Percentiles rank a stretch among this genome's conserved stretches.
phyloP scores from a whole-genome alignment of 495 filamentous ascomycete species.

The Barbatosphaeria neglecta region DNA sequence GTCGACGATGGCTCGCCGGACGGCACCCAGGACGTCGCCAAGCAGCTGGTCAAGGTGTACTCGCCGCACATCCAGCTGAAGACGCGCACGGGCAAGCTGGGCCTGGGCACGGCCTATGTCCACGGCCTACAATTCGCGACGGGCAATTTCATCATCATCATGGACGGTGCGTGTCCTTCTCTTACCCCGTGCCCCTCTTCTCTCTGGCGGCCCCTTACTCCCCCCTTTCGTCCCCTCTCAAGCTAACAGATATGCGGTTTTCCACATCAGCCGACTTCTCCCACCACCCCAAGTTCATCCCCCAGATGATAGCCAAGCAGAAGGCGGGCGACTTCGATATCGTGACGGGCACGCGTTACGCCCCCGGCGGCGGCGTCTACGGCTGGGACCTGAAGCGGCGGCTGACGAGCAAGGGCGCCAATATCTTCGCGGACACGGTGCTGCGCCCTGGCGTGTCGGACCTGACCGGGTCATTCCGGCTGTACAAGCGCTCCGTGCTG shows the following conservation, averaged over 20 bases:
- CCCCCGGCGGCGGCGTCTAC: conserved; percentile 81
- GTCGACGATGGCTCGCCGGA: conserved; percentile 97
- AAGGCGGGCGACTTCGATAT: conserved; percentile 71
- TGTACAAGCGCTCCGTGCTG: conserved; percentile 86
- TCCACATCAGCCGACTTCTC: conserved; percentile 61
- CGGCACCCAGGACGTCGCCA: conserved; percentile 79
- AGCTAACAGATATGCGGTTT: not conserved
- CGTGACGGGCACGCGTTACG: conserved; percentile 91
- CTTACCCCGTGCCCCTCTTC: not conserved
- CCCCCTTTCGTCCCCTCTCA: not conserved
- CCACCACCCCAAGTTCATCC: conserved; percentile 95
- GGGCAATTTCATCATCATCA: conserved; percentile 95
- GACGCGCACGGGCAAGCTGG: conserved; percentile 84
- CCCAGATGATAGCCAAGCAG: conserved; percentile 72
- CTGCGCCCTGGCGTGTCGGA: conserved; percentile 92
- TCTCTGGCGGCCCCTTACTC: not conserved
- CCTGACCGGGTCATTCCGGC: conserved; percentile 82
- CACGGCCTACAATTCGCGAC: conserved; percentile 79
- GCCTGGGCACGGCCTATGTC: conserved; percentile 92
- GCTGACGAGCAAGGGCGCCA: conserved; percentile 80
- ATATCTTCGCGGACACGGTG: conserved; percentile 91
- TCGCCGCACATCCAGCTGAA: conserved; percentile 67
- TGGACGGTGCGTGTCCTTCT: conserved; percentile 51
- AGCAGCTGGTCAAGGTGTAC: conserved; percentile 81
- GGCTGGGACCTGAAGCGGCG: conserved; percentile 98